Evolutionary conservation across 148 eudicot genomes (phyloP).

Genomic region (Nyssa sinensis): DNA sequence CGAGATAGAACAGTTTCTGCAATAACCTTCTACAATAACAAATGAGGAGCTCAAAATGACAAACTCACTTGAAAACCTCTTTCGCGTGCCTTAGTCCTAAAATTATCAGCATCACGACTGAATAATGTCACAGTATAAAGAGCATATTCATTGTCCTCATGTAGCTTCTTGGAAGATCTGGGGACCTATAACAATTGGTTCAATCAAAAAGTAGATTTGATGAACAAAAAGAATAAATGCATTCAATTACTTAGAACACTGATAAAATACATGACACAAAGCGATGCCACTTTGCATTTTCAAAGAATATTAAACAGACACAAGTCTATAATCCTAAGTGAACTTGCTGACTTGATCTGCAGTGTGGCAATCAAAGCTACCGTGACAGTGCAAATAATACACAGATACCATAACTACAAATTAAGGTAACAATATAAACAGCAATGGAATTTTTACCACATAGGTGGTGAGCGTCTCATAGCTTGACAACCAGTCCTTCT

Average conservation of each 20-base stretch:
- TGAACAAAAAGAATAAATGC: too few species aligned
- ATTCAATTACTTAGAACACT: too few species aligned
- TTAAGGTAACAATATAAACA: background rate
- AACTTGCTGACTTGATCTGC: too few species aligned
- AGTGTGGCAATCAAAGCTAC: too few species aligned
- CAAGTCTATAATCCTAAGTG: too few species aligned
- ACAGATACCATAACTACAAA: background rate
- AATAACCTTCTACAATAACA: too few species aligned
- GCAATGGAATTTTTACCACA: constrained; percentile 56
- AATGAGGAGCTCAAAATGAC: background rate
- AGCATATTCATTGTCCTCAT: constrained; percentile 95
- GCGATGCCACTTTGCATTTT: too few species aligned
- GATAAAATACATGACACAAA: too few species aligned
- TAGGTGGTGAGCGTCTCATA: constrained; percentile 87
- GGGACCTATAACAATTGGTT: constrained; percentile 68
- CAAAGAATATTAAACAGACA: too few species aligned
- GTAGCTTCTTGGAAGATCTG: constrained; percentile 87
- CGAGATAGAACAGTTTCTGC: background rate
- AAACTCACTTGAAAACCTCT: constrained; percentile 82
- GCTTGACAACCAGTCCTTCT: constrained; percentile 95
- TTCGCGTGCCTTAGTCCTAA: constrained; percentile 84
- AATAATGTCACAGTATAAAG: constrained; percentile 85
- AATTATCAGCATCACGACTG: constrained; percentile 84
- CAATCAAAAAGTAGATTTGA: constrained; percentile 23
- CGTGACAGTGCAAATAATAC: too few species aligned